Base-by-base conservation (phyloP, 371 early-diverging fungal genomes). In the Neoconidiobolus thromboides region DNA sequence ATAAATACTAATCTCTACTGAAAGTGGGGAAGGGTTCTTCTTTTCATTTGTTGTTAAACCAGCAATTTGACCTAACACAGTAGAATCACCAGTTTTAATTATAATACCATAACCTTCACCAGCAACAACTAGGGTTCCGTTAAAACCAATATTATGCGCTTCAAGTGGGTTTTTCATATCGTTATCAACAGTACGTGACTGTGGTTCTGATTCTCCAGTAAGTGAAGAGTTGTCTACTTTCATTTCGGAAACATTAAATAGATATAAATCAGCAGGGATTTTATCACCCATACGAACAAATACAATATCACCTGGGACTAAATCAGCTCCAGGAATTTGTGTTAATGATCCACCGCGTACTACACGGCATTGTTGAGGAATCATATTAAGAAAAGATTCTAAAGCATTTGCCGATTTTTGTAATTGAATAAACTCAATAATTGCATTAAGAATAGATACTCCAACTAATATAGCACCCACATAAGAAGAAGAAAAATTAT, bases 361-460 rank as follows among this genome's bases (percentile, higher is more conserved):
- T 0, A 74, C 87, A 62, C 76, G 78, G 60, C 84, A 81, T 61
- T 85, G 79, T 37, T 80, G 67, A 1, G 96, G 95, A 56, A 93
- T 86, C 80, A 95, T 71, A 67, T 85, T 76, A 67, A 90, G 62
- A 72, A 95, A 89, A 7, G 92, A 90, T 36, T 90, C 83, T 42
- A 95, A 68, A 44, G 91, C 76, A 38, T 86, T 83, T 38, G 78
- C 78, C n/a, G 85, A 80, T 70, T 91, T 92, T 66, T 82, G 86
- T 55, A 79, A 74, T 74, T 95, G 93, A 62, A 79, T 82, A 69
- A 90, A 93, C 69, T 96, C 96, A 65, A 96, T 88, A 51, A 75
- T 75, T 0, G 94, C 87, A 63, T 96, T 96, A 47, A 93, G 57
- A 50, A 93, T 78, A 3, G 91, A 86, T 39, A 95, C 93, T 55